A percentile compares a stretch with the other conserved stretches of the same genome.
phyloP scores from a whole-genome alignment of 2,329 filamentous ascomycete genomes.

The Aphanocladium album region DNA sequence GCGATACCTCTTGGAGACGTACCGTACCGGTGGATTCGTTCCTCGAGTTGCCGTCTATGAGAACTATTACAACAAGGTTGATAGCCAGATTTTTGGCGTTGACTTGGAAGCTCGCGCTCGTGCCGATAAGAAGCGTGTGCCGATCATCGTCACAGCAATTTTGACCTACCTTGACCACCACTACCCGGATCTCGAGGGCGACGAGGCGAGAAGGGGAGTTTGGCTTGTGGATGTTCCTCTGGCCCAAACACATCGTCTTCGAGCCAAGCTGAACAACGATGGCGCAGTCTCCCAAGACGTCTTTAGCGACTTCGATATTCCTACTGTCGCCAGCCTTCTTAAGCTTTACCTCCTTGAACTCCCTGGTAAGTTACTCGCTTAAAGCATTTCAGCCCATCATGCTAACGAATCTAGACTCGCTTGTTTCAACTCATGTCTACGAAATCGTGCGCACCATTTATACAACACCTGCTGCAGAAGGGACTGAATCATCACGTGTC shows the following conservation, averaged over 20 bases:
- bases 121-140: conserved; percentile 92
- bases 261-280: conserved; percentile 79
- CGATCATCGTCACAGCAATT: conserved; percentile 84
- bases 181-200: conserved; percentile 95
- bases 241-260: conserved; percentile 75
- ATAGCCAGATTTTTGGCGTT: conserved; percentile 96
- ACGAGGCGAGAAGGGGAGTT: conserved; percentile 84
- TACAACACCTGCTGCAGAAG: conserved; percentile 71
- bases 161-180: conserved; percentile 94
- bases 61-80: conserved; percentile 98
- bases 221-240: conserved; percentile 94
- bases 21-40: conserved; percentile 87
- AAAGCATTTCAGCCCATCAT: neutral
- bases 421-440: conserved; percentile 96
- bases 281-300: conserved; percentile 71
- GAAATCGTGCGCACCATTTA: conserved; percentile 99
- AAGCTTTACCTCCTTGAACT: conserved; percentile 95
- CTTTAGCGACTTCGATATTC: conserved; percentile 85
- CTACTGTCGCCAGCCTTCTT: conserved; percentile 84
- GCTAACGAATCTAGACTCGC: conserved; percentile 63
- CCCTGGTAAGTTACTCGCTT: conserved; percentile 60
- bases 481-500: conserved; percentile 72
- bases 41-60: conserved; percentile 92
- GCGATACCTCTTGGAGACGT: conserved; percentile 92
- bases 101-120: conserved; percentile 93